Base-by-base conservation (phyloP, 345 rosid species). In the Bruguiera parviflora region DNA sequence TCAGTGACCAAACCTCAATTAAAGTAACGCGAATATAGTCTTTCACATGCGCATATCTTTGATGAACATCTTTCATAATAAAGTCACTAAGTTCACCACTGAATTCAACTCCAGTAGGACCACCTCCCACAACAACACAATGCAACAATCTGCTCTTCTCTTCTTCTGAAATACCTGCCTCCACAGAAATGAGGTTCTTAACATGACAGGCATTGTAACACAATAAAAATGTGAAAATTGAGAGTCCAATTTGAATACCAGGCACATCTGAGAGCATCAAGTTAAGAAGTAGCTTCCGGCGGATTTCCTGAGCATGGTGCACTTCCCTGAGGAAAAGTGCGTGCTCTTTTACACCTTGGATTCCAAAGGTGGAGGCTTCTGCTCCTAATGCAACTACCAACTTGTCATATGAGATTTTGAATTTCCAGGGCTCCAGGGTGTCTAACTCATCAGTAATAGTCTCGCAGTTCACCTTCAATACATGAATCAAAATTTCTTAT, bases 31-130 rank as follows among this genome's bases (percentile, higher is more conserved):
- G 87, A 71, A 95, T 88, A 76, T 88, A 87, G 70, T 92, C 81
- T 75, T 95, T 86, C 25, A 95, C 97, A 65, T 95, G 96, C 6
- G 89, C 78, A 64, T 95, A 90, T 86, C 92, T 77, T 76, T 95
- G 85, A 53, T 73, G 92, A 82, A 90, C 99, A 82, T 95, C 99
- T 70, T 62, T 88, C 82, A 61, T 84, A 58, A 95, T 92, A 71
- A 95, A 95, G 73, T 95, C 99, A 79, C 99, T 90, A 39, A 92
- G 85, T 71, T 95, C 97, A 56, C 99, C 99, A 29, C 98, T 95
- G 77, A 95, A 95, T 85, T 92, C 99, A 32, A 95, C 97, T 33
- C 99, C 97, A 0, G 99, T 95, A 2, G 99, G 97, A 65, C 97
- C 97, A 70, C 96, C 99, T 77, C 99, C 99, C 5, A 95, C 99